Evolutionary conservation across 345 rosid genomes (phyloP), one percentile per base, ranked within the genome.

Genomic region (Hypericum androsaemum): DNA sequence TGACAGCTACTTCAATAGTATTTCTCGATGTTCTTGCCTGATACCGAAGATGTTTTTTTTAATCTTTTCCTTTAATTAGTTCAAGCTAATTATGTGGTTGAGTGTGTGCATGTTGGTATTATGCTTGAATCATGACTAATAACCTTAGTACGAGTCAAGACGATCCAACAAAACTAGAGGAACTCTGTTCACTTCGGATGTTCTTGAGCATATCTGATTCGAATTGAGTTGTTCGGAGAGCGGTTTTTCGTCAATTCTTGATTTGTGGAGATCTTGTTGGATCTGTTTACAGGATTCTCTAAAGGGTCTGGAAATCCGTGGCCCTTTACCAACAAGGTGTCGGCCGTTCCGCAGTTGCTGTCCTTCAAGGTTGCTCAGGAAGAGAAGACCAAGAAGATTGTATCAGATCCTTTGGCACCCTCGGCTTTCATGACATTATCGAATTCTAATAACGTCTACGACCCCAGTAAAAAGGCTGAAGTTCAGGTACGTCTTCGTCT

Each of bases 321-420:
- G 90, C 72, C 84, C 13, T 77, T 74, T 53, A 40, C 70, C 32
- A 72, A 70, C 66, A 72, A 72, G 59, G 67, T 60, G 46, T 70
- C 78, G 37, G 64, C 74, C 22, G 66, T 65, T 62, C 63, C 77
- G 55, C 78, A 70, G 8, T 48, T 64, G 50, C 66, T 70, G 74
- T 68, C 68, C 28, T 65, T 80, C 15, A 72, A 65, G 67, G 64
- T 58, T 64, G 49, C 63, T 63, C 80, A 62, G 58, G 86, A 71
- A 41, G 75, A 76, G 44, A 71, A 69, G 68, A 48, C 41, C 38
- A 59, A 57, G 39, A 74, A 63, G 59, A 22, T 54, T 50, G 57
- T 64, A 41, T 55, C 69, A 53, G 80, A 71, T 54, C 41, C 65
- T 3, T 41, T 53, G 14, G 44, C 52, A 47, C 48, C 69, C 5